These are phyloP conservation scores for Arthrobotrys conoides DNA, from an alignment of 2,329 filamentous ascomycete species.

Conservation along the genomic window DNA sequence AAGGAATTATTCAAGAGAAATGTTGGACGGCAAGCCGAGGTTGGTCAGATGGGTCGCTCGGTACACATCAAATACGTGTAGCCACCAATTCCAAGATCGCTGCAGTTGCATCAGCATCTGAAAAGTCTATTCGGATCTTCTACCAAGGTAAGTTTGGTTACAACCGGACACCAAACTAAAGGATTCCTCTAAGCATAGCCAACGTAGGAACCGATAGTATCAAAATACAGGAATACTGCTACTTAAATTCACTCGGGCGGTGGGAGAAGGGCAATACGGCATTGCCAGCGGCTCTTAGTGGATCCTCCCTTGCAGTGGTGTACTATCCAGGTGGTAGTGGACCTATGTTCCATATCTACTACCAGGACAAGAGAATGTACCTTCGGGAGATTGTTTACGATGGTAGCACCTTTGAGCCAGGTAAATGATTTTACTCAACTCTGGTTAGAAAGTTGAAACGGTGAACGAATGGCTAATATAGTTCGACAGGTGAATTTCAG, in stretches of 20 bases:
- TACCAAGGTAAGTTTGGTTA: conserved; percentile 2
- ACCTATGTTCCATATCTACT: conserved; percentile 12
- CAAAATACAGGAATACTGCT: too few relatives aligned
- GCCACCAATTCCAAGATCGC: conserved; percentile 4
- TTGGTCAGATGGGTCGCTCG: background rate
- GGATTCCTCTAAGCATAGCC: background rate
- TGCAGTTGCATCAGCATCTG: background rate
- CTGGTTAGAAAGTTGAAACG: background rate
- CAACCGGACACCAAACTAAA: conserved; percentile 2
- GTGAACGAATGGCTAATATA: background rate
- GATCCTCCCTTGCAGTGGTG: conserved; percentile 8
- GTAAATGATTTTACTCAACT: background rate
- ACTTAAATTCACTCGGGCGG: background rate
- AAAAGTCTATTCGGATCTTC: conserved; percentile 14
- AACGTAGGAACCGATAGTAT: background rate
- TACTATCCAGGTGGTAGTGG: background rate
- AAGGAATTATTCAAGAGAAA: conserved; percentile 7
- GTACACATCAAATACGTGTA: conserved; percentile 2
- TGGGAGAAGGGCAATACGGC: background rate
- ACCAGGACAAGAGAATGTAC: background rate
- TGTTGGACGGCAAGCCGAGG: conserved; percentile 1
- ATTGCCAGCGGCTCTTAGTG: background rate
- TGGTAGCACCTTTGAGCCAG: background rate
- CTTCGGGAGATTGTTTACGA: conserved; percentile 5
- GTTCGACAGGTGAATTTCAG: background rate